A percentile compares a stretch with the other conserved stretches of the same genome.
Conservation (phyloP, 192 early-diverging fungal genomes). For the Entomortierella beljakovae region DNA sequence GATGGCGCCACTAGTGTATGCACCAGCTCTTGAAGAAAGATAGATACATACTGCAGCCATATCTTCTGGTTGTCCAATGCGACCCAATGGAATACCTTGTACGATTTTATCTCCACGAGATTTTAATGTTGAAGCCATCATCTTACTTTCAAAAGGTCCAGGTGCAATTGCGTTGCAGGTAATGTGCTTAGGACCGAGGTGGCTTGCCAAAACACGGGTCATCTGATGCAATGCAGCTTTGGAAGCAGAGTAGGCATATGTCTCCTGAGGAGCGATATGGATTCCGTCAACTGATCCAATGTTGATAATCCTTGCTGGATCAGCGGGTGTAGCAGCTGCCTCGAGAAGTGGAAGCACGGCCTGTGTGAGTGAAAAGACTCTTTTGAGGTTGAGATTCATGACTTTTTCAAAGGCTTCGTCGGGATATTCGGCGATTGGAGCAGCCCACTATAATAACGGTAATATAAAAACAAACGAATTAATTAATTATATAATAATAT, state of each 20-base stretch:
- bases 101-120: conserved; percentile 66
- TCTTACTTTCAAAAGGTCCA: conserved; percentile 80
- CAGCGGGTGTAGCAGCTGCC: conserved; percentile 60
- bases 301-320: conserved; percentile 90
- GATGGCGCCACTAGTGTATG: conserved; percentile 85
- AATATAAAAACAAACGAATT: background rate
- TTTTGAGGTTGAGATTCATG: conserved; percentile 88
- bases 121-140: conserved; percentile 77
- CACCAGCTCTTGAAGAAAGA: conserved; percentile 76
- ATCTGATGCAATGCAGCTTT: conserved; percentile 86
- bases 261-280: conserved; percentile 60
- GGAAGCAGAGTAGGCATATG: conserved; percentile 81
- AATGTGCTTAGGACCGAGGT: conserved; percentile 68
- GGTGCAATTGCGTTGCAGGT: conserved; percentile 79
- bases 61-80: conserved; percentile 87
- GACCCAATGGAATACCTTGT: conserved; percentile 68
- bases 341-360: conserved; percentile 79
- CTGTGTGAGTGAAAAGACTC: conserved; percentile 83
- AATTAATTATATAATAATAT: background rate
- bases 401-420: conserved; percentile 78
- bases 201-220: conserved; percentile 72
- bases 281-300: conserved; percentile 84
- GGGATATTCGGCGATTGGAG: conserved; percentile 63
- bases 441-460: conserved; percentile 55
- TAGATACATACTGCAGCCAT: conserved; percentile 90